phyloP scores from a whole-genome alignment of 164 flowering plant species.

The Sedum album region DNA sequence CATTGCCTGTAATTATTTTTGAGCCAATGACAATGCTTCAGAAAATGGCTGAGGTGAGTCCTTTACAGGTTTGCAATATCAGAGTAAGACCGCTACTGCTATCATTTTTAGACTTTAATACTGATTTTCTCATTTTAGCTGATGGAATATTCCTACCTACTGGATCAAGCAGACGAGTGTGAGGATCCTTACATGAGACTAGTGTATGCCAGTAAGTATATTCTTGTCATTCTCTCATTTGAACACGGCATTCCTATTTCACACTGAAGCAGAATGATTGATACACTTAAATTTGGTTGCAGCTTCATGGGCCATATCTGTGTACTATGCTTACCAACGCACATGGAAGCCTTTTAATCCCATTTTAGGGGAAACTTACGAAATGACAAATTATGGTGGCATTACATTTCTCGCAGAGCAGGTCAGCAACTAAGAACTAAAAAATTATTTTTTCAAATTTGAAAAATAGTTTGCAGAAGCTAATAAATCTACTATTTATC shows the following conservation, averaged over 20 bases:
- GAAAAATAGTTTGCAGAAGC: background rate
- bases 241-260: background rate
- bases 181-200: slow-evolving; percentile 6
- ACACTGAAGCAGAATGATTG: slow-evolving; percentile 3
- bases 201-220: slow-evolving; percentile 6
- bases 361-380: background rate
- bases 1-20: background rate
- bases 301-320: slow-evolving; percentile 7
- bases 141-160: slow-evolving; percentile 4
- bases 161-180: too few relatives aligned
- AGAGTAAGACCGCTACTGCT: background rate
- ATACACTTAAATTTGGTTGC: background rate
- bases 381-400: slow-evolving; percentile 7
- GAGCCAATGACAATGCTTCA: too few relatives aligned
- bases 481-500: background rate
- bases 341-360: slow-evolving; percentile 6
- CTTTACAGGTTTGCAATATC: background rate
- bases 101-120: background rate
- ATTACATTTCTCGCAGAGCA: slow-evolving; percentile 8
- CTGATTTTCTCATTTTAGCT: background rate
- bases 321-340: too few relatives aligned
- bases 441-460: too few relatives aligned
- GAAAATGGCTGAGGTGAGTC: slow-evolving; percentile 4
- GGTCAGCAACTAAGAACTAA: too few relatives aligned
- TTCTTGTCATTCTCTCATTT: background rate